Evolutionary conservation across 148 eudicot species (phyloP).

Genomic region (Vaccinium vitisidaea): DNA sequence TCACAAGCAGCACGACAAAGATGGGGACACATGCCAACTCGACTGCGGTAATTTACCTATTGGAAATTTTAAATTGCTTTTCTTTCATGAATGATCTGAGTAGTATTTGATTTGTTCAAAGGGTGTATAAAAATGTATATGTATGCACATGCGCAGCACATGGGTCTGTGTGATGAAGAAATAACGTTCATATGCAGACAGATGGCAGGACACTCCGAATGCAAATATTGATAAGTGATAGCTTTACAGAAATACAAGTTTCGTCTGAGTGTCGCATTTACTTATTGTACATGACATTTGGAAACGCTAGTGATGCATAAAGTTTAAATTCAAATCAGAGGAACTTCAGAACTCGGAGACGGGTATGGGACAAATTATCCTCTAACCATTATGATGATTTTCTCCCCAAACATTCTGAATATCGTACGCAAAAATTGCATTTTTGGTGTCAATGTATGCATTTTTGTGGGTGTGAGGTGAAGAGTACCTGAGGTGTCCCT

Average conservation of each 20-base stretch:
- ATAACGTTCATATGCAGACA: background rate
- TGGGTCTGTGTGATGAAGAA: background rate
- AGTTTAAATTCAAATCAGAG: background rate
- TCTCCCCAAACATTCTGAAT: background rate
- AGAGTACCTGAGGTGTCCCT: too few relatives aligned
- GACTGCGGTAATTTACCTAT: constrained; percentile 31
- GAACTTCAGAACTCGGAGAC: background rate
- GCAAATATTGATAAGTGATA: background rate
- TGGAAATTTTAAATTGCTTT: background rate
- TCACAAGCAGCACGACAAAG: constrained; percentile 94
- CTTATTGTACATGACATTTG: background rate
- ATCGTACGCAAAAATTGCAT: background rate
- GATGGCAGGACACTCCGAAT: background rate
- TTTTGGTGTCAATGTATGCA: background rate
- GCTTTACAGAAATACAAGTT: background rate
- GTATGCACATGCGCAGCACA: background rate
- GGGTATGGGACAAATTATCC: background rate
- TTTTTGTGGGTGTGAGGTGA: background rate
- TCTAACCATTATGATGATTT: background rate
- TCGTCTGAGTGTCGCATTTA: background rate
- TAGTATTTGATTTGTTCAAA: background rate
- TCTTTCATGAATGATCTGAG: background rate
- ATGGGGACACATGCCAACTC: constrained; percentile 88
- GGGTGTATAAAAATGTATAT: background rate
- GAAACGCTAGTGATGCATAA: background rate